phyloP scores from a whole-genome alignment of 2,329 filamentous ascomycete genomes.

The Colletotrichum chlorophyti region DNA sequence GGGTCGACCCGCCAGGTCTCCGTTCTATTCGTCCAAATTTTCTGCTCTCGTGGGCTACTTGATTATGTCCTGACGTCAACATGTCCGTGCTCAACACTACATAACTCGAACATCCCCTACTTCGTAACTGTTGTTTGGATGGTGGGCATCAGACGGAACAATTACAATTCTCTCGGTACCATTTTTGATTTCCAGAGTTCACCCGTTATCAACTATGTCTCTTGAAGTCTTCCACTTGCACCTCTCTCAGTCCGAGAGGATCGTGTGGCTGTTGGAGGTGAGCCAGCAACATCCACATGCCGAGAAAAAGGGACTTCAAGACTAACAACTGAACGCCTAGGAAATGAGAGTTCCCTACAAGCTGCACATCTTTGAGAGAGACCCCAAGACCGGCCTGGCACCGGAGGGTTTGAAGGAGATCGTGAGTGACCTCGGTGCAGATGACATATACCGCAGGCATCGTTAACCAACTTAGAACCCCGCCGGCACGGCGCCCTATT shows the following conservation, averaged over 20 bases:
- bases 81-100: neutral
- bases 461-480: constrained; percentile 41
- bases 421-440: constrained; percentile 2
- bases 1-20: neutral
- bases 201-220: constrained; percentile 14
- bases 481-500: constrained; percentile 64
- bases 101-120: neutral
- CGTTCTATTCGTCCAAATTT: neutral
- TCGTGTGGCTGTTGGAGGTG: constrained; percentile 30
- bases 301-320: neutral
- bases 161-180: neutral
- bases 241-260: constrained; percentile 30
- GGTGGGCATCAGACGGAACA: constrained; percentile 1
- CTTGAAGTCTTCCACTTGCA: constrained; percentile 29
- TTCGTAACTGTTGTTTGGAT: too few species aligned
- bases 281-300: neutral
- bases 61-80: constrained; percentile 20
- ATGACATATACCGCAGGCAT: neutral
- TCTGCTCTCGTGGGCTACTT: neutral
- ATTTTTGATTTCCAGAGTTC: neutral
- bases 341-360: constrained; percentile 28
- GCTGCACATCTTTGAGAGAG: constrained; percentile 16
- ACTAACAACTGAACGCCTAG: neutral
- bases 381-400: constrained; percentile 15
- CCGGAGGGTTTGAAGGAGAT: constrained; percentile 20